Conservation (phyloP, 345 rosid genomes). For the Rhizophora mangle region DNA sequence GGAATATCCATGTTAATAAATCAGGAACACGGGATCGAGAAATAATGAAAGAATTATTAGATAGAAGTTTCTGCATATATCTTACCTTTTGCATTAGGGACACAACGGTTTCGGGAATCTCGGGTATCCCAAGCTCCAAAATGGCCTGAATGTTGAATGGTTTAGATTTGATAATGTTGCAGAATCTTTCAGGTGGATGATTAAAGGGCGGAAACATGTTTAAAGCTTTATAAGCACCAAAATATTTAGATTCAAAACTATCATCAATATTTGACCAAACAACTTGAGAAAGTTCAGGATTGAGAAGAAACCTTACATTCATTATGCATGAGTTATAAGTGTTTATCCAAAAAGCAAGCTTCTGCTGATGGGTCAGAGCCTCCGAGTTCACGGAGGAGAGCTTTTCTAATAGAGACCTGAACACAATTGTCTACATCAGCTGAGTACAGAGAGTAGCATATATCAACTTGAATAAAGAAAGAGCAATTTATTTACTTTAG, state of each 20-base stretch:
- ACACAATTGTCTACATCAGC: conserved; percentile 13
- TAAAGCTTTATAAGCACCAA: conserved; percentile 32
- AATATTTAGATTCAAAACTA: neutral
- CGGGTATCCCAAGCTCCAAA: conserved; percentile 80
- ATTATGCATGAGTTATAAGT: conserved; percentile 78
- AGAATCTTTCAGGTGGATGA: neutral
- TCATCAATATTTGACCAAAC: neutral
- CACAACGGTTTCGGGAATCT: conserved; percentile 74
- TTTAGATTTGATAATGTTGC: conserved; percentile 9
- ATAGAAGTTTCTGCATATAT: neutral
- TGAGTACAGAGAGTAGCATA: conserved; percentile 13
- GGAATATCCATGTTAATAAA: neutral
- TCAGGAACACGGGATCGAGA: neutral
- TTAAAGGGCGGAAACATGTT: neutral
- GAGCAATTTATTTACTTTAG: conserved; percentile 51
- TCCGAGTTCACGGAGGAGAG: conserved; percentile 59
- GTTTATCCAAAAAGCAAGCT: conserved; percentile 97
- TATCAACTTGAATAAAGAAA: neutral
- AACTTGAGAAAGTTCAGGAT: neutral
- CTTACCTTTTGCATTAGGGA: conserved; percentile 82
- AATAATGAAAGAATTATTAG: neutral
- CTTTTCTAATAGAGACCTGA: conserved; percentile 70
- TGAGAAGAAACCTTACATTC: conserved; percentile 53
- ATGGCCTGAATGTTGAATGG: conserved; percentile 46
- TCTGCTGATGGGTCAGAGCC: conserved; percentile 83